These are phyloP conservation scores for Blastomyces parvus DNA, from an alignment of 2,329 filamentous ascomycete species.

Conservation along the genomic window DNA sequence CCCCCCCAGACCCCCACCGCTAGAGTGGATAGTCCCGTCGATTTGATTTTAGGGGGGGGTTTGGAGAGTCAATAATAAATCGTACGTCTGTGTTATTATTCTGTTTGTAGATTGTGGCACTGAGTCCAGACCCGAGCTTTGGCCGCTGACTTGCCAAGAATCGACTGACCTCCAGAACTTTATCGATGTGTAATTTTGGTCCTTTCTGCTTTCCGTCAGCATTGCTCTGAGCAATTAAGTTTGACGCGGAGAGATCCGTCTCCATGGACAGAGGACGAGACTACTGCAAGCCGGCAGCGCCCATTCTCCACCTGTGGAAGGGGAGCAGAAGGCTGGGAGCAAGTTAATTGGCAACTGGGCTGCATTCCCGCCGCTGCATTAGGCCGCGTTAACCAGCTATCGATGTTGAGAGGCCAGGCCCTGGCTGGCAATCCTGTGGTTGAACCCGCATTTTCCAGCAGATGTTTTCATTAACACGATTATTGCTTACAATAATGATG, in stretches of 20 bases:
- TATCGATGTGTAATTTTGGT: not conserved
- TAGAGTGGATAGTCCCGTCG: not conserved
- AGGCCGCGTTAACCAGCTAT: not conserved
- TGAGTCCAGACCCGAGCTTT: not conserved
- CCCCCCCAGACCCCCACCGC: not conserved
- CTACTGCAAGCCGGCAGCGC: slow-evolving; percentile 5
- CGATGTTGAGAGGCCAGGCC: not conserved
- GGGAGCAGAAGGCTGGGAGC: not conserved
- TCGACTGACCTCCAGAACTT: not conserved
- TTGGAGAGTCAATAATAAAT: not conserved
- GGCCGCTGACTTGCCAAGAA: not conserved
- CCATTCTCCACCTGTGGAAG: slow-evolving; percentile 2
- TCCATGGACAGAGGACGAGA: slow-evolving; percentile 5
- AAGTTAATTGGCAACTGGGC: slow-evolving; percentile 6
- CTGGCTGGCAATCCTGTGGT: not conserved
- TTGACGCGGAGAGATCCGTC: slow-evolving; percentile 1
- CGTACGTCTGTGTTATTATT: not conserved
- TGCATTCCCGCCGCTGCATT: slow-evolving; percentile 9
- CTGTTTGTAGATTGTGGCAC: not conserved
- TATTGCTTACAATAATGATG: not conserved
- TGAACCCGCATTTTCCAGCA: not conserved
- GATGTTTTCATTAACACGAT: no score
- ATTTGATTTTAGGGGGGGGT: not conserved
- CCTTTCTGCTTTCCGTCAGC: not conserved
- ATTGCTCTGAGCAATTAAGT: not conserved